Evolutionary conservation across 2,329 filamentous ascomycete genomes (phyloP), one percentile per base, ranked within the genome.

Genomic region (Fusarium fracticaudum): DNA sequence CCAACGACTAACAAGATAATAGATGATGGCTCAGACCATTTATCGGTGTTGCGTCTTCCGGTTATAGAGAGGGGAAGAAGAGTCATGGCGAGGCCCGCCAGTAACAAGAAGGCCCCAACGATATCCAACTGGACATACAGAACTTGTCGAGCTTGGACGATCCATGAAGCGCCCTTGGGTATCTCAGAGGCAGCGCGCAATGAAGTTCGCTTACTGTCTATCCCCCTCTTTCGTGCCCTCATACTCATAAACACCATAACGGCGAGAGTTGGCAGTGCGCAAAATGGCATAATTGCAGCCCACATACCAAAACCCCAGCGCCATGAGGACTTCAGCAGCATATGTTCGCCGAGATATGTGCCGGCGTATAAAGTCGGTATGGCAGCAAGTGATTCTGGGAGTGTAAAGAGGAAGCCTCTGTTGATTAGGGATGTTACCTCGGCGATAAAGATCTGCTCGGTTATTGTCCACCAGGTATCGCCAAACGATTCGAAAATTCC

Each of bases 1-100:
- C 82, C 82, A 26, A 82, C 20, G 1, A 72, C 59, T 1, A 57
- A 15, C 8, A 62, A 41, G 6, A 38, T 9, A 4, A 22, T 79
- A n/a, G 62, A 71, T 0, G 58, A 71, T 8, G 67, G 61, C 18
- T 62, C 41, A 0, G 69, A 22, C 69, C 67, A 72, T 11, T 55
- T 45, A 7, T 71, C 51, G 1, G 57, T 71, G 20, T 72, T 71
- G 6, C 51, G 57, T 24, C 51, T 55, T 2, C 67, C 69, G 0
- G 69, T 60, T 11, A 72, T 67, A 4, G 67, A 67, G 2, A 72
- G 58, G 2, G 69, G 67, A 1, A 72, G 57, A 18, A 72, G 67
- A 3, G 67, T 71, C 69, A 72, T 71, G 3, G 69, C 15, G 5
- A 72, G 50, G 5, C 69, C 69, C 1, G 18, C 67, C 10, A 71